Percentiles rank a stretch among this genome's conserved stretches.
Conservation (phyloP, 352 stramenopile species). For the Pythium pyrilobum region DNA sequence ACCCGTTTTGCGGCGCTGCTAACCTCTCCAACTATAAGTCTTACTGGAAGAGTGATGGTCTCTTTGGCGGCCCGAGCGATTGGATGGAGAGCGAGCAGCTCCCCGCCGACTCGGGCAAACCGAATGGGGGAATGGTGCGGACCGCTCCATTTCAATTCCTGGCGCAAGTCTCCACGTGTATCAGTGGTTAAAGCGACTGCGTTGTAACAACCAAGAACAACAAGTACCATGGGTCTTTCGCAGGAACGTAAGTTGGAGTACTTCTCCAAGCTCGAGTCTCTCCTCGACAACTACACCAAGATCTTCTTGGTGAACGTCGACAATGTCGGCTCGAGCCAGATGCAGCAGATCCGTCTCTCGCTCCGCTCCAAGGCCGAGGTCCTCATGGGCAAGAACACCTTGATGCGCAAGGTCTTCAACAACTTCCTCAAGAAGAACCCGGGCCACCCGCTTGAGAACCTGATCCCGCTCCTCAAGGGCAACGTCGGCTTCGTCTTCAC, state of each 20-base stretch:
- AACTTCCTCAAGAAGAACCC: constrained; percentile 97
- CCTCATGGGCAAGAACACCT: constrained; percentile 99
- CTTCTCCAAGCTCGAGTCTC: constrained; percentile 94
- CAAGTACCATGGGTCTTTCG: constrained; percentile 90
- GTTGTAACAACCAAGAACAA: constrained; percentile 33
- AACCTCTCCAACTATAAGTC: constrained; percentile 13
- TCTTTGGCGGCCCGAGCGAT: constrained; percentile 2
- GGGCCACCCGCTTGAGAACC: constrained; percentile 89
- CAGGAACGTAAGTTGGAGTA: constrained; percentile 98
- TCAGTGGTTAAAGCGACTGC: constrained; percentile 85
- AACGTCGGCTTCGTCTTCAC: constrained; percentile 99
- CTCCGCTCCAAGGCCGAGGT: constrained; percentile 95
- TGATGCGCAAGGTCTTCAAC: constrained; percentile 98
- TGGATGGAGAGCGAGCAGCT: constrained; percentile 13
- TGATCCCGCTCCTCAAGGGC: constrained; percentile 89
- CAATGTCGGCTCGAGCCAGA: constrained; percentile 99
- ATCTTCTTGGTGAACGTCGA: constrained; percentile 98
- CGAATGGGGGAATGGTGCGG: too few species aligned
- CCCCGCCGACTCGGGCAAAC: not conserved
- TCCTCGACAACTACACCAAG: constrained; percentile 96
- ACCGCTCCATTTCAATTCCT: constrained; percentile 28
- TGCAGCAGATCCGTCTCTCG: constrained; percentile 96
- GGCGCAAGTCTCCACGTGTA: constrained; percentile 75
- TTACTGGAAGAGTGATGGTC: constrained; percentile 6
- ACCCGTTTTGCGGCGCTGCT: constrained; percentile 13